phyloP scores from a whole-genome alignment of 1,139 yeast genomes.

The Yamadazyma diddensiae region DNA sequence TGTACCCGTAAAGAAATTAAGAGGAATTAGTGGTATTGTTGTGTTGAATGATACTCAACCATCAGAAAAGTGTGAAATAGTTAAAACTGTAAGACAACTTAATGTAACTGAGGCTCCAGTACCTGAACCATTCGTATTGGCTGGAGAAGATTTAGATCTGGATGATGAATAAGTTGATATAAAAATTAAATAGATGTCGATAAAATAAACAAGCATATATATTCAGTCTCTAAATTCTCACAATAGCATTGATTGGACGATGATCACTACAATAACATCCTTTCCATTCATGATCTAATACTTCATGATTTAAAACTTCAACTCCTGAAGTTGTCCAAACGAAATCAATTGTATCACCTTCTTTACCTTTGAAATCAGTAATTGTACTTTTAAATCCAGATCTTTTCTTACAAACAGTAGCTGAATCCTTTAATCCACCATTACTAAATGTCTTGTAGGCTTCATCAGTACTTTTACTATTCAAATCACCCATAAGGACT shows the following conservation, averaged over 20 bases:
- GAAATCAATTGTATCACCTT: constrained; percentile 24
- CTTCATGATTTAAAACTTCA: constrained; percentile 32
- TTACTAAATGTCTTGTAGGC: constrained; percentile 23
- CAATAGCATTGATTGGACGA: constrained; percentile 38
- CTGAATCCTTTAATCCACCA: constrained; percentile 21
- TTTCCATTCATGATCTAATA: constrained; percentile 27
- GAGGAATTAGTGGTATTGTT: constrained; percentile 78
- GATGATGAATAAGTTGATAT: constrained; percentile 12
- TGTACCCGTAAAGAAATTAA: constrained; percentile 77
- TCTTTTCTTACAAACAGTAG: constrained; percentile 18
- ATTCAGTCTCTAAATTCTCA: constrained; percentile 6
- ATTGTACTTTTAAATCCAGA: constrained; percentile 30
- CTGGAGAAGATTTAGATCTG: constrained; percentile 45
- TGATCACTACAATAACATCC: constrained; percentile 40
- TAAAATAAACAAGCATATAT: constrained; percentile 1
- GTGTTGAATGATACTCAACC: constrained; percentile 73
- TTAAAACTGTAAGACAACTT: constrained; percentile 84
- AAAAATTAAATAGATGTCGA: constrained; percentile 6
- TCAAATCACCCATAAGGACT: constrained; percentile 26
- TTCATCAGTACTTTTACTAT: constrained; percentile 15
- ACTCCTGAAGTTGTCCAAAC: constrained; percentile 26
- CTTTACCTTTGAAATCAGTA: constrained; percentile 34
- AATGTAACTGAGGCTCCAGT: constrained; percentile 84
- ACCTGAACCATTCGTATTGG: constrained; percentile 78
- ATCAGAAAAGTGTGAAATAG: constrained; percentile 59